Percentiles rank a stretch among this genome's conserved stretches.
Conservation (phyloP, 2,329 filamentous ascomycete species). For the Cucurbitaria berberidis region DNA sequence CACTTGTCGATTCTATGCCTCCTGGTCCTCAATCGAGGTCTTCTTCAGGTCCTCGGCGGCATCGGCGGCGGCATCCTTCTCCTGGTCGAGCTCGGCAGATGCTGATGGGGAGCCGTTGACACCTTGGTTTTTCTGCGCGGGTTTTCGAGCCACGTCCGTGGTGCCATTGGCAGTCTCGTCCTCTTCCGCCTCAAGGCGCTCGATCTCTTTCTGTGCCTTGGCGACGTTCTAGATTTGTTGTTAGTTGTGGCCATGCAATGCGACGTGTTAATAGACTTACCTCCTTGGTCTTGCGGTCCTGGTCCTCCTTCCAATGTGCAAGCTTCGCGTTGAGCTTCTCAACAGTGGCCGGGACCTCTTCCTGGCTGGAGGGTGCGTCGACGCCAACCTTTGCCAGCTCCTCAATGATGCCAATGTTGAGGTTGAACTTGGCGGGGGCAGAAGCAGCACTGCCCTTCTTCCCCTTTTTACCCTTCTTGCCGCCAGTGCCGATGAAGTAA, state of each 20-base stretch:
- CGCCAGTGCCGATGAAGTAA: constrained; percentile 75
- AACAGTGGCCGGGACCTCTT: constrained; percentile 77
- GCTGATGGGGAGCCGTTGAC: constrained; percentile 60
- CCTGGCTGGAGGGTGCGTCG: constrained; percentile 84
- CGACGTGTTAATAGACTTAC: constrained; percentile 60
- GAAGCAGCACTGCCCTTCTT: constrained; percentile 74
- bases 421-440: constrained; percentile 71
- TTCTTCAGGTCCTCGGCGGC: constrained; percentile 66
- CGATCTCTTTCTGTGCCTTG: constrained; percentile 95
- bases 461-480: constrained; percentile 88
- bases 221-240: constrained; percentile 78
- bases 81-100: constrained; percentile 61
- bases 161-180: constrained; percentile 59
- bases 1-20: constrained; percentile 28
- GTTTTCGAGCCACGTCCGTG: constrained; percentile 63
- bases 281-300: constrained; percentile 86
- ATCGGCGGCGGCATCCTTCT: constrained; percentile 65
- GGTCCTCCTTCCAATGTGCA: constrained; percentile 87
- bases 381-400: constrained; percentile 84
- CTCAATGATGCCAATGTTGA: constrained; percentile 90
- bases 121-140: constrained; percentile 57
- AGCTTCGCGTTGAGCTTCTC: constrained; percentile 96
- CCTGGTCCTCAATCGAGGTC: constrained; percentile 63
- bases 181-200: constrained; percentile 78
- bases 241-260: constrained; percentile 14